phyloP scores from a whole-genome alignment of 2,329 filamentous ascomycete species.

The Pseudogymnoascus sp. region DNA sequence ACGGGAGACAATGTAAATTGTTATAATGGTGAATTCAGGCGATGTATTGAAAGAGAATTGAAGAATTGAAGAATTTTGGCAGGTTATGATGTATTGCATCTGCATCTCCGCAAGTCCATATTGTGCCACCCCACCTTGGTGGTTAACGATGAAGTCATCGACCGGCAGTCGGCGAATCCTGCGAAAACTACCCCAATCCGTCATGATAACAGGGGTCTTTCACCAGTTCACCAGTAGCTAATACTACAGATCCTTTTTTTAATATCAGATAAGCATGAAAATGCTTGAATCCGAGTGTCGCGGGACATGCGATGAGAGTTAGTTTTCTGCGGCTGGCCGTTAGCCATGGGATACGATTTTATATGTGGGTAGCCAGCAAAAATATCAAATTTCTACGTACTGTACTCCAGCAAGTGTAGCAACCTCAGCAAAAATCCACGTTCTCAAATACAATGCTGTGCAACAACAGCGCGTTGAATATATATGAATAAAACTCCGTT shows the following conservation, averaged over 20 bases:
- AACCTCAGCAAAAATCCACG: neutral
- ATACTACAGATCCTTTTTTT: neutral
- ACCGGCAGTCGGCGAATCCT: neutral
- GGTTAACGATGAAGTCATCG: conserved; percentile 7
- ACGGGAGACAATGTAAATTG: neutral
- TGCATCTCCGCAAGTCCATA: neutral
- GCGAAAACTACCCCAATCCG: neutral
- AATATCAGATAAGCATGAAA: neutral
- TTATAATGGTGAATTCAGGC: neutral
- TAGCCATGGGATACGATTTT: neutral
- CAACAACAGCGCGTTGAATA: neutral
- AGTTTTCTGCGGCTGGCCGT: neutral
- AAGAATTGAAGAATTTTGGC: neutral
- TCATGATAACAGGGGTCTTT: neutral
- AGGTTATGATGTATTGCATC: neutral
- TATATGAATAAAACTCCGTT: neutral
- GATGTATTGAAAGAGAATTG: neutral
- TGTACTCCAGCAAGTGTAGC: neutral
- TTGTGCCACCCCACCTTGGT: conserved; percentile 6
- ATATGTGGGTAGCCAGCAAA: neutral
- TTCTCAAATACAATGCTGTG: neutral
- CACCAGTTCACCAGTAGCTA: neutral
- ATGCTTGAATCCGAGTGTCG: neutral
- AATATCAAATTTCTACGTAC: neutral
- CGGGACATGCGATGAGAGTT: neutral